Conservation (phyloP, 2,329 filamentous ascomycete species). For the Elsinoe fawcettii region DNA sequence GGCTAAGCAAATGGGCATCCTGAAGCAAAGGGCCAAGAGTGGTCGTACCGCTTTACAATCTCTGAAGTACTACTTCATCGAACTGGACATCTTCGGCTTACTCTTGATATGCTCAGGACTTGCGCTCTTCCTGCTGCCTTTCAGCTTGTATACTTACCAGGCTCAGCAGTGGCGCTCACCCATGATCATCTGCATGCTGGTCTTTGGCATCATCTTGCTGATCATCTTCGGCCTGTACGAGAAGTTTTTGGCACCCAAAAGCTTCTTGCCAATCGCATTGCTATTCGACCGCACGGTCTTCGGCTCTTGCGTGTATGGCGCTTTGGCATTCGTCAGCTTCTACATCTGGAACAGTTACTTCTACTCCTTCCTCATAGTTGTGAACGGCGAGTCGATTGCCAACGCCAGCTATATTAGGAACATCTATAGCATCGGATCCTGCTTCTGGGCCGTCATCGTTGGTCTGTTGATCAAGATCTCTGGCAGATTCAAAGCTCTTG, state of each 20-base stretch:
- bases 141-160: conserved; percentile 20
- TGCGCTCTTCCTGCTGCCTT: conserved; percentile 20
- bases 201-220: conserved; percentile 26
- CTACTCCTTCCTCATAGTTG: conserved; percentile 41
- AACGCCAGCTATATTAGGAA: conserved; percentile 27
- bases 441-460: conserved; percentile 39
- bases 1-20: conserved; percentile 25
- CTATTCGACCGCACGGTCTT: conserved; percentile 44
- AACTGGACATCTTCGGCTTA: too few relatives aligned
- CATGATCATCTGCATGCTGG: conserved; percentile 27
- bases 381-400: conserved; percentile 35
- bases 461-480: conserved; percentile 42
- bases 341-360: conserved; percentile 37
- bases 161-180: conserved; percentile 17
- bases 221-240: conserved; percentile 50
- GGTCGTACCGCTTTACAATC: conserved; percentile 23
- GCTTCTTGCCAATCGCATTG: conserved; percentile 49
- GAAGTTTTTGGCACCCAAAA: conserved; percentile 47
- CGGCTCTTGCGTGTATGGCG: conserved; percentile 37
- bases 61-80: conserved; percentile 24
- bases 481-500: conserved; percentile 44
- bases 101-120: conserved; percentile 23
- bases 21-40: conserved; percentile 19
- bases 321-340: conserved; percentile 40
- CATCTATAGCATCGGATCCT: conserved; percentile 34